Percentiles rank a stretch among this genome's conserved stretches.
Conservation (phyloP, 2,329 filamentous ascomycete species). For the Exophiala xenobiotica region DNA sequence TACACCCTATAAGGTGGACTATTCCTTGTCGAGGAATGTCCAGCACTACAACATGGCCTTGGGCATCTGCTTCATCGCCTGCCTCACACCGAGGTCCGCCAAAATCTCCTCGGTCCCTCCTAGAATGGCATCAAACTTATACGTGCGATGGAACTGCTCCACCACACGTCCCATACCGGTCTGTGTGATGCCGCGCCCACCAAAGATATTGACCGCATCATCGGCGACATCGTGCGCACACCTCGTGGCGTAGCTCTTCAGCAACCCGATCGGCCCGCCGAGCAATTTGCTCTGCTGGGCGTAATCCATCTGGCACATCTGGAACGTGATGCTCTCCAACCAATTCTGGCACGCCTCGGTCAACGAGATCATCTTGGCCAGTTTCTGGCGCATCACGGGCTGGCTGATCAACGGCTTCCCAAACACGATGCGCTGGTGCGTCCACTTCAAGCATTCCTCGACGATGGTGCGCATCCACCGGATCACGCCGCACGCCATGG, state of each 20-base stretch:
- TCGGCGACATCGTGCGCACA: conserved; percentile 71
- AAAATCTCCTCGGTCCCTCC: conserved; percentile 73
- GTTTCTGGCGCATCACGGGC: conserved; percentile 68
- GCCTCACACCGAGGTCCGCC: conserved; percentile 66
- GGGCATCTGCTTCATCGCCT: conserved; percentile 79
- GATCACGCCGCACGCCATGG: conserved; percentile 65
- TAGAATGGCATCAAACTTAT: conserved; percentile 60
- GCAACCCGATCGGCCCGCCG: conserved; percentile 69
- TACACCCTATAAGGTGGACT: too few relatives aligned
- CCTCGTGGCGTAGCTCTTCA: conserved; percentile 70
- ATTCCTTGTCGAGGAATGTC: too few relatives aligned
- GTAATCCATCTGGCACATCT: conserved; percentile 57
- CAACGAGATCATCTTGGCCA: conserved; percentile 67
- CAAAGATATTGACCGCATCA: conserved; percentile 68
- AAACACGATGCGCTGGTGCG: conserved; percentile 74
- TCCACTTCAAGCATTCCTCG: conserved; percentile 70
- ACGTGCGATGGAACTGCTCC: conserved; percentile 65
- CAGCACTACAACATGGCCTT: conserved; percentile 71
- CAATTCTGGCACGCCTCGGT: conserved; percentile 71
- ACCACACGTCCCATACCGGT: conserved; percentile 69
- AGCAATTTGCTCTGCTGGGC: conserved; percentile 52
- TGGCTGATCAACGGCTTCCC: conserved; percentile 70
- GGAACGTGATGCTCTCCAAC: conserved; percentile 45
- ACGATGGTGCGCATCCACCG: conserved; percentile 62
- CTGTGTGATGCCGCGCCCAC: conserved; percentile 70